These are phyloP conservation scores for Calonectria montana DNA, from an alignment of 2,329 filamentous ascomycete species.

Conservation along the genomic window DNA sequence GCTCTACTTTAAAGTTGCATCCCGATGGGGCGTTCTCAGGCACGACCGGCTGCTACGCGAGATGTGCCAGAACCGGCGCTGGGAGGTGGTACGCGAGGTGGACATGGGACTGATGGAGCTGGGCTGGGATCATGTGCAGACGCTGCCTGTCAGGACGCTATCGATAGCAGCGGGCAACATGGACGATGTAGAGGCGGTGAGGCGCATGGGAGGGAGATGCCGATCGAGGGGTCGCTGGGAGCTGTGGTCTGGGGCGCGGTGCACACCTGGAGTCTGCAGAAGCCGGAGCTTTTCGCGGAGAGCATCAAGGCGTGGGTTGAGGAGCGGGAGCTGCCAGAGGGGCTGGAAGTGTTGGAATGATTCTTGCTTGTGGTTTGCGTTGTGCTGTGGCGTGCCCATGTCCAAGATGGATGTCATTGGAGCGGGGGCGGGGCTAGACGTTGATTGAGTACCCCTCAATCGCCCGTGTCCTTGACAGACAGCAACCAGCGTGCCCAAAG, in stretches of 20 bases:
- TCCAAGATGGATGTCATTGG: neutral
- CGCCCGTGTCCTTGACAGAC: neutral
- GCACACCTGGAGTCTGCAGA: constrained; percentile 55
- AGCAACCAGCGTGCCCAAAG: neutral
- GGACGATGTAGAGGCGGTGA: constrained; percentile 47
- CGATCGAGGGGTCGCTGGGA: constrained; percentile 41
- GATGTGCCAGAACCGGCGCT: constrained; percentile 47
- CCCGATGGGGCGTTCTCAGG: constrained; percentile 39
- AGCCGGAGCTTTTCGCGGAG: constrained; percentile 52
- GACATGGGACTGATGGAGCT: constrained; percentile 39
- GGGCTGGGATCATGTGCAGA: constrained; percentile 40
- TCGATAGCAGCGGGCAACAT: constrained; percentile 46
- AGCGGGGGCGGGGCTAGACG: neutral
- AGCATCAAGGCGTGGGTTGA: constrained; percentile 51
- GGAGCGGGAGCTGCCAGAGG: constrained; percentile 40
- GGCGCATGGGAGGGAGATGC: constrained; percentile 41
- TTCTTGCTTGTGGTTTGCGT: neutral
- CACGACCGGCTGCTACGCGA: constrained; percentile 47
- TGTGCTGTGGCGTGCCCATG: neutral
- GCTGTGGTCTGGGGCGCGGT: constrained; percentile 50
- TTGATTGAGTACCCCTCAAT: neutral
- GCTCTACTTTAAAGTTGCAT: constrained; percentile 42
- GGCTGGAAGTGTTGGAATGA: constrained; percentile 36
- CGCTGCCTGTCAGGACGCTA: constrained; percentile 41
- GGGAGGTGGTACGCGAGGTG: constrained; percentile 40